phyloP scores from a whole-genome alignment of 2,329 filamentous ascomycete genomes.

The Aspergillus luchuensis region DNA sequence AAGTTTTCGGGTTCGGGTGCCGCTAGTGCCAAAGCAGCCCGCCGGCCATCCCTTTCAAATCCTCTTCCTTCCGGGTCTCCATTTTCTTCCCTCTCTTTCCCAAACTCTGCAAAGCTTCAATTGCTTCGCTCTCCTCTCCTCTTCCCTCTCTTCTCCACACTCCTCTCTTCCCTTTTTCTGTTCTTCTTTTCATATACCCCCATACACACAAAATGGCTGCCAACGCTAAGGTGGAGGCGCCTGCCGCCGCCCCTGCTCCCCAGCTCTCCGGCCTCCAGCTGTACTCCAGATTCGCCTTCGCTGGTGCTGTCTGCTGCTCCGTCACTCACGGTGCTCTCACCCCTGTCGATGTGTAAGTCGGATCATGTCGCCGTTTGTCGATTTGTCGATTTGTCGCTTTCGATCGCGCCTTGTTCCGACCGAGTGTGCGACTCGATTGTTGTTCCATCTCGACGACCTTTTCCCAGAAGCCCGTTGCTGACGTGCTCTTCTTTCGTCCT shows the following conservation, averaged over 20 bases:
- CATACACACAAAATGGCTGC: conserved; percentile 41
- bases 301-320: conserved; percentile 96
- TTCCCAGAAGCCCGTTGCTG: conserved; percentile 11
- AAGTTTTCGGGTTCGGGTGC: conserved; percentile 35
- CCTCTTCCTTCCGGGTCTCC: conserved; percentile 20
- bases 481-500: conserved; percentile 20
- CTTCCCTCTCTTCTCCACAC: conserved; percentile 18
- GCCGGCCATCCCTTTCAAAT: conserved; percentile 32
- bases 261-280: conserved; percentile 67
- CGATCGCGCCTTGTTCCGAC: conserved; percentile 19
- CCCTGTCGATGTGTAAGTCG: conserved; percentile 97
- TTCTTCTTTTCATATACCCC: conserved; percentile 20
- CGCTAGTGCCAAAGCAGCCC: conserved; percentile 21
- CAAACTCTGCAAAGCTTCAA: conserved; percentile 24
- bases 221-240: conserved; percentile 52
- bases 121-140: conserved; percentile 19
- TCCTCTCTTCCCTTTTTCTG: conserved; percentile 15
- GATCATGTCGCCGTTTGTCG: conserved; percentile 29
- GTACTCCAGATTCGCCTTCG: conserved; percentile 95
- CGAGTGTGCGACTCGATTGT: conserved; percentile 14
- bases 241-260: conserved; percentile 25
- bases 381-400: neutral
- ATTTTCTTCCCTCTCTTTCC: conserved; percentile 20
- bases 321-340: conserved; percentile 96
- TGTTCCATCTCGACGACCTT: neutral